These are phyloP conservation scores for Botrytis cinerea DNA, from an alignment of 2,329 filamentous ascomycete species.

Conservation along the genomic window DNA sequence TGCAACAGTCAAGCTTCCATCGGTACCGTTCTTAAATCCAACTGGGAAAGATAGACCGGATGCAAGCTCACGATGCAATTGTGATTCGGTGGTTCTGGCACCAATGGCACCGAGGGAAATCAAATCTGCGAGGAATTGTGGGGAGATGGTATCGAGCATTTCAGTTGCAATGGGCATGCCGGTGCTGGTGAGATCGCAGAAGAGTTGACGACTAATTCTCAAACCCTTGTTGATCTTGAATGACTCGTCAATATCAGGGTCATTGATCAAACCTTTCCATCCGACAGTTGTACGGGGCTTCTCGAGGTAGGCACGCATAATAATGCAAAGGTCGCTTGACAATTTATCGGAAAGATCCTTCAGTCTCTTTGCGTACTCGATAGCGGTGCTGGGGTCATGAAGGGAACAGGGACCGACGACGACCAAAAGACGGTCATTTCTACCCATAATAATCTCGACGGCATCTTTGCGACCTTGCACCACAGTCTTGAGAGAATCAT, in stretches of 20 bases:
- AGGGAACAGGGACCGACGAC: slow-evolving; percentile 96
- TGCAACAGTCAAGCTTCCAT: slow-evolving; percentile 85
- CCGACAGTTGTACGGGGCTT: slow-evolving; percentile 97
- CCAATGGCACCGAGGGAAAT: slow-evolving; percentile 96
- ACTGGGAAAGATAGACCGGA: slow-evolving; percentile 96
- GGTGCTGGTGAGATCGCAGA: slow-evolving; percentile 79
- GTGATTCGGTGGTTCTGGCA: slow-evolving; percentile 92
- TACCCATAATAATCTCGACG: slow-evolving; percentile 42
- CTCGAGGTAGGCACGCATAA: slow-evolving; percentile 99
- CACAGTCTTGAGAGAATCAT: slow-evolving; percentile 65
- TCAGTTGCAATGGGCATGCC: slow-evolving; percentile 96
- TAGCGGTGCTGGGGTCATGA: slow-evolving; percentile 84
- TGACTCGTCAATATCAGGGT: slow-evolving; percentile 94
- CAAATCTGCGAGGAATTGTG: slow-evolving; percentile 94
- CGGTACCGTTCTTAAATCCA: slow-evolving; percentile 99
- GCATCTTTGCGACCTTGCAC: slow-evolving; percentile 68
- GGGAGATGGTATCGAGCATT: slow-evolving; percentile 98
- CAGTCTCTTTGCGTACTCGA: slow-evolving; percentile 84
- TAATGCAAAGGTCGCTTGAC: slow-evolving; percentile 79
- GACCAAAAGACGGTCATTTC: slow-evolving; percentile 79
- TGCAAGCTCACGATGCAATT: slow-evolving; percentile 93
- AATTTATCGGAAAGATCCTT: slow-evolving; percentile 78
- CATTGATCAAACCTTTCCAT: slow-evolving; percentile 99
- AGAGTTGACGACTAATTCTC: slow-evolving; percentile 87
- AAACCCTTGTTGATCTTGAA: slow-evolving; percentile 99